Base-by-base conservation (phyloP, 2,329 filamentous ascomycete species). In the Colletotrichum tropicale region DNA sequence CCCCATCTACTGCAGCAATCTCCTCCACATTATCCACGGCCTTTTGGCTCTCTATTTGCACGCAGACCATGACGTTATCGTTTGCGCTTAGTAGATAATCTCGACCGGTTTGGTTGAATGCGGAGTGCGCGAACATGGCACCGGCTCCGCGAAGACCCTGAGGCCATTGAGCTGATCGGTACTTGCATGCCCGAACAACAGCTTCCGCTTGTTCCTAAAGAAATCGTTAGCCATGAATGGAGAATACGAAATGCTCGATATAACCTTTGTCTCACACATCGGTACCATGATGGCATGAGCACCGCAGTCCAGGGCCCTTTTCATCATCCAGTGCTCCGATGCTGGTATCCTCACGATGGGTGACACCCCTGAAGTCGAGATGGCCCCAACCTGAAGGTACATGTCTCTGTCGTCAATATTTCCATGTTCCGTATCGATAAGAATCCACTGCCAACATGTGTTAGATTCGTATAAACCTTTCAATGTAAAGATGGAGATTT, bases 61-160 rank as follows among this genome's bases (percentile, higher is more conserved):
- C 81, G 78, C 85, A 84, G 28, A 85, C 86, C 13, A 88, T 75
- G 66, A 88, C 80, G 16, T 83, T 87, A 69, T 89, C 84, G 76
- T 90, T 89, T 60, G 88, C 88, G 55, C 87, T 84, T 75, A 87
- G 84, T 78, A 90, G 85, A 75, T 90, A 90, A 69, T 89, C 85
- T 28, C 56, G 21, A 2, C 77, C 77, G n/a, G 61, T 80, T 56
- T 81, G 81, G 73, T 81, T 80, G 71, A 82, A 82, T 12, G 77
- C 77, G 78, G 76, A 5, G 13, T 61, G 58, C 9, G 81, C 81
- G 73, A 78, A 82, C 80, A 83, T 82, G 28, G 81, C 79, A 7
- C 81, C 82, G 1, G 80, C 78, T 6, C 81, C 81, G 7, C 82
- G 80, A 26, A 78, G 48, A 6, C 81, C 81, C 10, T 77, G 28